Evolutionary conservation across 768 basidiomycete species (phyloP), one percentile per base, ranked within the genome.

Genomic region (Crassisporium funariophilum): DNA sequence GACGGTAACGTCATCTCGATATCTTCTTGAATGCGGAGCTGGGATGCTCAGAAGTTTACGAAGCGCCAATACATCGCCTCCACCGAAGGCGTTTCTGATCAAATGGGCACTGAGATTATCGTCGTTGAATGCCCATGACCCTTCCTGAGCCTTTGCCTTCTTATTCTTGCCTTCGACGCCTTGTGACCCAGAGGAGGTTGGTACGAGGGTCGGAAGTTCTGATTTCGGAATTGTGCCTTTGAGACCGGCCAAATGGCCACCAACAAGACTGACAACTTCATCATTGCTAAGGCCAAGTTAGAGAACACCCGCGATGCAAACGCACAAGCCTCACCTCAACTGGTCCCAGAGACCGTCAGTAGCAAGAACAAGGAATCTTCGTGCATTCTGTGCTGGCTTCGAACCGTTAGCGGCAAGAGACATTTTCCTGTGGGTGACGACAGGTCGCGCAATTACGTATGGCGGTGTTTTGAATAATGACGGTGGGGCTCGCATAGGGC

Each of bases 21-120:
- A 88, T 44, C 86, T 74, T 56, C 92, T 74, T 20, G 91, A 83
- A 53, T 80, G 67, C 12, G 90, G 89, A 4, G 88, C 74, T n/a
- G 91, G 89, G 35, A 95, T 92, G 64, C 90, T 92, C 59, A 93
- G 68, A 45, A 82, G 50, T 60, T 70, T 75, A 40, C 82, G 76
- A 48, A 95, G 72, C 40, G 67, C 65, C 37, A 47, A 59, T 44
- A 78, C 73, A 59, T 94, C 79, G 2, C 80, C 88, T 22, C 93
- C 91, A n/a, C 91, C 91, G 49, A 94, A 82, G n/a, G 92, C 90
- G 60, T 95, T 95, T 51, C 92, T 77, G 47, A 95, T 91, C 13
- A 95, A 70, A 65, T 95, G 93, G 29, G 87, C 82, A 50, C 86
- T 78, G 45, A 89, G 59, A 56, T 92, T 88, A 13, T 84, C 83